Conservation (phyloP, 176 grass and related monocot species). For the Ananas comosus region DNA sequence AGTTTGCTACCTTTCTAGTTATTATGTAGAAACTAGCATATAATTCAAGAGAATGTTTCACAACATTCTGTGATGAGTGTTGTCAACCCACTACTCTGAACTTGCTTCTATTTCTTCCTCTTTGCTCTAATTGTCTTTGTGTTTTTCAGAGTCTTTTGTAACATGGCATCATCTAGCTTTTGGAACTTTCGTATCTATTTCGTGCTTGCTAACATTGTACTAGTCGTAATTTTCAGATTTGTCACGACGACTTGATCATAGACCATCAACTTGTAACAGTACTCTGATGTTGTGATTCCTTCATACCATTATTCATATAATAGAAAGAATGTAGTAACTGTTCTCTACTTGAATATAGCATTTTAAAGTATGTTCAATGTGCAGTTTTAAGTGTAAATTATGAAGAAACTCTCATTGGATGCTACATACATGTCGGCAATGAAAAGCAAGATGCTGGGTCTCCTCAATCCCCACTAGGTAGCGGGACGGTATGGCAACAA, state of each 20-base stretch:
- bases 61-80: too few relatives aligned
- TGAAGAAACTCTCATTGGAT: too few relatives aligned
- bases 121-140: too few relatives aligned
- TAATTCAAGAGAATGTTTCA: too few relatives aligned
- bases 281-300: neutral
- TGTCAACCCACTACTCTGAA: too few relatives aligned
- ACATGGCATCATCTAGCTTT: too few relatives aligned
- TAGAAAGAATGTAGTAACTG: neutral
- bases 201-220: neutral
- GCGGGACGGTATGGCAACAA: conserved; percentile 53
- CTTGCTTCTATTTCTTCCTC: too few relatives aligned
- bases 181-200: neutral
- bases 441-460: conserved; percentile 52
- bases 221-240: neutral
- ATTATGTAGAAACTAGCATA: too few relatives aligned
- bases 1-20: too few relatives aligned
- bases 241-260: neutral
- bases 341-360: neutral
- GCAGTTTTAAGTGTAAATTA: too few relatives aligned
- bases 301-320: neutral
- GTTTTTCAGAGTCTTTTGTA: too few relatives aligned
- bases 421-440: conserved; percentile 1
- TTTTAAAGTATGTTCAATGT: too few relatives aligned
- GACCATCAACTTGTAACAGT: neutral
- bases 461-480: conserved; percentile 81